Conservation (phyloP, 208 protist species). For the Leishmania aethiopica region DNA sequence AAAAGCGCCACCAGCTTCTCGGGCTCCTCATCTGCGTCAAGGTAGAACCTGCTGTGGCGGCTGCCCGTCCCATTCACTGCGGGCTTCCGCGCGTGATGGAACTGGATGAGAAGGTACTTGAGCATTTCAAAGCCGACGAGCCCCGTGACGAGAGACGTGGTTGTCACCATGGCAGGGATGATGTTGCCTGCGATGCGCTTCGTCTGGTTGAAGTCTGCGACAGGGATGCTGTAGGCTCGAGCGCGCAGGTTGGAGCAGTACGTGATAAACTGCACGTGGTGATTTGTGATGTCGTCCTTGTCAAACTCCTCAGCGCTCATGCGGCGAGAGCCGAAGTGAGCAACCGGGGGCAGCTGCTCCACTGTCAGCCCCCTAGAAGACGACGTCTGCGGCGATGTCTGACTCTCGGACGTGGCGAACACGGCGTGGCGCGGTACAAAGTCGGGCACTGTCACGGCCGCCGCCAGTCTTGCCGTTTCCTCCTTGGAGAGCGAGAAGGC, state of each 20-base stretch:
- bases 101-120: constrained; percentile 93
- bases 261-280: constrained; percentile 95
- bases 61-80: not conserved
- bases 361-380: constrained; percentile 45
- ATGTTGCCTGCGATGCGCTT: constrained; percentile 98
- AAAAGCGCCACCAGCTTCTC: constrained; percentile 66
- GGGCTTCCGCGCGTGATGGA: constrained; percentile 25
- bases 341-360: constrained; percentile 47
- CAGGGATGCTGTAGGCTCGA: constrained; percentile 90
- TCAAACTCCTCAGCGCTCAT: constrained; percentile 91
- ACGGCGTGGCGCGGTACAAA: constrained; percentile 76
- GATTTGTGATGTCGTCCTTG: constrained; percentile 94
- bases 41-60: constrained; percentile 9
- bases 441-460: constrained; percentile 38
- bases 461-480: constrained; percentile 55
- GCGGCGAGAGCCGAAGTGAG: constrained; percentile 40
- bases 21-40: constrained; percentile 40
- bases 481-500: constrained; percentile 32
- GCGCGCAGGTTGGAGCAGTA: constrained; percentile 94
- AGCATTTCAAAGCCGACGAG: constrained; percentile 97
- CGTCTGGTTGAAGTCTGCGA: constrained; percentile 73
- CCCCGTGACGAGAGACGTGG: constrained; percentile 98
- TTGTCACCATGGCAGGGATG: constrained; percentile 99
- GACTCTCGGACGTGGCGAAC: constrained; percentile 79
- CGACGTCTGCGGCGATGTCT: constrained; percentile 44